Base-by-base conservation (phyloP, 495 filamentous ascomycete genomes). In the Hyaloscypha finlandica region DNA sequence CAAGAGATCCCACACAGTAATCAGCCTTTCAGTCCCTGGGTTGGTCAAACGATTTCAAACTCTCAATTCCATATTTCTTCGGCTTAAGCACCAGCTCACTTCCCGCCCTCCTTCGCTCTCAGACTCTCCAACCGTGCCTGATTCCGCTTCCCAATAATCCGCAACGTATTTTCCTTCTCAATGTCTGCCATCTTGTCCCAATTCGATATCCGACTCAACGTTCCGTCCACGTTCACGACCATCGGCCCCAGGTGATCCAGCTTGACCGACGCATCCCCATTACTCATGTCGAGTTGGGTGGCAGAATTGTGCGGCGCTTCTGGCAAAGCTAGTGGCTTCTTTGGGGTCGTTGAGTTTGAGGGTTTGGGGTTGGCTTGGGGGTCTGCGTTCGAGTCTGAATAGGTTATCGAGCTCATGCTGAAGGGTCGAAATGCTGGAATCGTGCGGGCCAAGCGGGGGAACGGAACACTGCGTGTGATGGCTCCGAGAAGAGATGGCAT, bases 171-270 rank as follows among this genome's bases (percentile, higher is more conserved):
- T 68, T 82, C 72, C 67, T 80, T 78, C 77, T 90, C 88, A 30
- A 85, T 81, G 20, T 84, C 87, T 14, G 81, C 78, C 89, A 91
- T 89, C 70, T 86, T 77, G 33, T 75, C 78, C 89, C 89, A 91
- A 76, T 91, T 91, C 64, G 81, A 71, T 66, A 91, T 88, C 22
- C 87, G 84, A 69, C 85, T 84, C 39, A 90, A 73, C 22, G 85
- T 84, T 16, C 89, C 89, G 75, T 91, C 87, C 45, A 79, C 73
- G 70, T 88, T 88, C n/a, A 91, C 85, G 1, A 91, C 86, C 75
- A 90, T 81, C 3, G 89, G 89, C 0, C 89, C 89, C 0, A 91
- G 74, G 62, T 84, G 80, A 72, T 89, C 86, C 0, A 89, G 75
- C 19, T 77, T 80, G 3, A 87, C 78, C 1, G 79, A 75, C 4